These are phyloP conservation scores for Eustoma russellianum DNA, from an alignment of 257 asterid species.

Conservation along the genomic window DNA sequence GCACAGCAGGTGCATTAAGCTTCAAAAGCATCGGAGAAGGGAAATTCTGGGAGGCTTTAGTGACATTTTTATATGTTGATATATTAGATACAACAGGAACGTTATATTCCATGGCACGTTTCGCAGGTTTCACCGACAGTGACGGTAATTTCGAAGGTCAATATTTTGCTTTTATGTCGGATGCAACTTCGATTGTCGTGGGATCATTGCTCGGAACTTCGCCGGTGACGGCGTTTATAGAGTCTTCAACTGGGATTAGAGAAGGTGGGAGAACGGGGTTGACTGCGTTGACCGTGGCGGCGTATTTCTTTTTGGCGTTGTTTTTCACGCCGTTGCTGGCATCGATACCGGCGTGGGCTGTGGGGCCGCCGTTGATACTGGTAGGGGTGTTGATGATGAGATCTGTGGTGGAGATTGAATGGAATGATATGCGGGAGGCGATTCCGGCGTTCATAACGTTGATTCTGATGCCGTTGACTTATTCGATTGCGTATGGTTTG, in stretches of 20 bases:
- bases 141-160: slow-evolving; percentile 84
- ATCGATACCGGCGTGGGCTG: slow-evolving; percentile 95
- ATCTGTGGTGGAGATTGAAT: slow-evolving; percentile 84
- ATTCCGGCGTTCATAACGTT: slow-evolving; percentile 89
- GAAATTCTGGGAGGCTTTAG: slow-evolving; percentile 72
- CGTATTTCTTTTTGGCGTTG: slow-evolving; percentile 59
- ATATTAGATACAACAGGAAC: slow-evolving; percentile 86
- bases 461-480: slow-evolving; percentile 81
- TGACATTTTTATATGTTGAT: slow-evolving; percentile 78
- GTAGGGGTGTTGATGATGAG: slow-evolving; percentile 98
- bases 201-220: slow-evolving; percentile 88
- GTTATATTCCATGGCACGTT: slow-evolving; percentile 74
- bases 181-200: slow-evolving; percentile 67
- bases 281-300: slow-evolving; percentile 87
- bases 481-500: slow-evolving; percentile 85
- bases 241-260: slow-evolving; percentile 89
- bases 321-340: slow-evolving; percentile 92
- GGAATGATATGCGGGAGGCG: slow-evolving; percentile 91
- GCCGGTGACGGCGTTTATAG: slow-evolving; percentile 79
- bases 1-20: slow-evolving; percentile 80
- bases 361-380: slow-evolving; percentile 88
- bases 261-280: slow-evolving; percentile 95
- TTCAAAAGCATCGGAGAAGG: slow-evolving; percentile 53
- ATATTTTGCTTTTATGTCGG: slow-evolving; percentile 88
- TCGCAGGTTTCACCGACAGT: slow-evolving; percentile 69